A percentile compares a stretch with the other conserved stretches of the same genome.
phyloP scores from a whole-genome alignment of 495 filamentous ascomycete genomes.

The Aspergillus homomorphus region DNA sequence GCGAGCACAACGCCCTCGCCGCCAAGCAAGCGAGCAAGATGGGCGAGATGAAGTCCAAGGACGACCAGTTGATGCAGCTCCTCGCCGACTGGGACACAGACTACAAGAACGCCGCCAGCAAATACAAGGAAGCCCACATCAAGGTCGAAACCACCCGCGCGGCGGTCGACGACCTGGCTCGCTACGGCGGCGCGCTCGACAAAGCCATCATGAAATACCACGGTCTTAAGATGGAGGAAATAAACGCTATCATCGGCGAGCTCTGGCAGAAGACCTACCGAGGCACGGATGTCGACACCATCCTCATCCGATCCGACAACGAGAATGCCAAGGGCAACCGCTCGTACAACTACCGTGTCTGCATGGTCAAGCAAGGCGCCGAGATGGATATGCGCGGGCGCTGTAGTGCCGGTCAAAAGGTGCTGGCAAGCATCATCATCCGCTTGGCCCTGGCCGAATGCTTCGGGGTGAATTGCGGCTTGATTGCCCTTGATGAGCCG shows the following conservation, averaged over 20 bases:
- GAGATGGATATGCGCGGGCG: conserved; percentile 99
- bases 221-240: conserved; percentile 94
- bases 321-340: conserved; percentile 72
- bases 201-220: conserved; percentile 97
- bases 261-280: conserved; percentile 97
- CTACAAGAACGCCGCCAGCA: conserved; percentile 76
- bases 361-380: conserved; percentile 94
- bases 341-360: conserved; percentile 95
- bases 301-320: conserved; percentile 87
- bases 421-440: conserved; percentile 96
- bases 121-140: conserved; percentile 86
- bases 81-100: conserved; percentile 77
- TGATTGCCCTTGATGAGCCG: conserved; percentile 96
- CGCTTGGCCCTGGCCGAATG: conserved; percentile 94
- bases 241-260: conserved; percentile 91
- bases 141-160: conserved; percentile 91
- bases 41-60: conserved; percentile 75
- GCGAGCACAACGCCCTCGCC: conserved; percentile 56
- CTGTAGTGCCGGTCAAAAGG: conserved; percentile 94
- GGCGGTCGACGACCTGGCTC: conserved; percentile 82
- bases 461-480: conserved; percentile 92
- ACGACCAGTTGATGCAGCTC: conserved; percentile 67
- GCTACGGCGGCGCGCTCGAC: conserved; percentile 77
- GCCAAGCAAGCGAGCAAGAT: conserved; percentile 61
- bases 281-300: conserved; percentile 95